Conservation (phyloP, 2,329 filamentous ascomycete species). For the Ramularia endophylla region DNA sequence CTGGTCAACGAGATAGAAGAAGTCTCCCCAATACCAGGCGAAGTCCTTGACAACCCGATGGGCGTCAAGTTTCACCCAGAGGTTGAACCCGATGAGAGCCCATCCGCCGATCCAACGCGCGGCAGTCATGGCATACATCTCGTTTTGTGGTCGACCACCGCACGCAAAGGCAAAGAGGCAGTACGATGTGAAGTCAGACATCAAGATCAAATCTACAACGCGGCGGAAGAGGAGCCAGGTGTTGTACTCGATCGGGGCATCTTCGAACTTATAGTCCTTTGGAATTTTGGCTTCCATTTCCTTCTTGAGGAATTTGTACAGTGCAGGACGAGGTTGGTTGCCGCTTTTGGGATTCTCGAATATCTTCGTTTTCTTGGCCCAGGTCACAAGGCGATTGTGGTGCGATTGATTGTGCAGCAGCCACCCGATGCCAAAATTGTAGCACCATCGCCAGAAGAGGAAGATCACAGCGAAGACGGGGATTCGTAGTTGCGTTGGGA, state of each 20-base stretch:
- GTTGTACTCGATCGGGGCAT: conserved; percentile 95
- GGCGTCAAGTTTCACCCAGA: conserved; percentile 98
- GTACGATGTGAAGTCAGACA: conserved; percentile 98
- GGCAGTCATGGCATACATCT: conserved; percentile 61
- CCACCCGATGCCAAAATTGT: conserved; percentile 91
- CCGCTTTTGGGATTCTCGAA: conserved; percentile 81
- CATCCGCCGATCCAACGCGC: conserved; percentile 76
- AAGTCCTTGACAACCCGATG: conserved; percentile 98
- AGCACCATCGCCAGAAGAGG: conserved; percentile 84
- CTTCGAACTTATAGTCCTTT: conserved; percentile 86
- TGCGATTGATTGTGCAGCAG: conserved; percentile 86
- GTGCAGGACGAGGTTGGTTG: conserved; percentile 71
- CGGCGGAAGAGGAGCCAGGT: conserved; percentile 96
- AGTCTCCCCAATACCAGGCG: conserved; percentile 99
- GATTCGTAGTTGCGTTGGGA: conserved; percentile 64
- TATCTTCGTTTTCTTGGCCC: conserved; percentile 78
- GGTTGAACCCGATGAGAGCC: conserved; percentile 80
- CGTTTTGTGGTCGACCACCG: conserved; percentile 65
- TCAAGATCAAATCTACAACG: conserved; percentile 91
- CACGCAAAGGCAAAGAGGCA: conserved; percentile 92
- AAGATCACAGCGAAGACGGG: conserved; percentile 79
- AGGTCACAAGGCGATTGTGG: conserved; percentile 75
- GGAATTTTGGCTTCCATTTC: conserved; percentile 95
- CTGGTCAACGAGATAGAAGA: conserved; percentile 98
- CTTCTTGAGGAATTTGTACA: conserved; percentile 77